Base-by-base conservation (phyloP, 768 basidiomycete genomes). In the Boletus vinaceobasis region DNA sequence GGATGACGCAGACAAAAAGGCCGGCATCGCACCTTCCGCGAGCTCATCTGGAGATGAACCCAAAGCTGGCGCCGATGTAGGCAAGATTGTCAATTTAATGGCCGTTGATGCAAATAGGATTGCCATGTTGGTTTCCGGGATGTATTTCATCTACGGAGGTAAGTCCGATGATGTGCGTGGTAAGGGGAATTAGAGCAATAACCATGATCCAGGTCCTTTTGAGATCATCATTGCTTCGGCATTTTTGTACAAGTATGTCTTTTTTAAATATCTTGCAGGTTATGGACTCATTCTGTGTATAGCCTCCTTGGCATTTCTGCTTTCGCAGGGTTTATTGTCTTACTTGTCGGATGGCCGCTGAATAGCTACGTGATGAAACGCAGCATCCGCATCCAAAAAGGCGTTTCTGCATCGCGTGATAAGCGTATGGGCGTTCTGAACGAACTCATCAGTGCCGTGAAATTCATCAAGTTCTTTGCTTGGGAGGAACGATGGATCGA, bases 11-110 rank as follows among this genome's bases (percentile, higher is more conserved):
- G 61, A 59, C 19, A 67, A 56, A 29, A 66, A 60, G 32, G 57
- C 60, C 8, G 66, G 64, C 17, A 5, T 50, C 26, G 15, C 48
- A 4, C 38, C 55, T 8, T 53, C 60, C 5, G 45, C 78, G 71
- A 64, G 69, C 47, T 33, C 64, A 15, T 54, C 61, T 40, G 65
- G 58, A 49, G 73, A 73, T 55, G 76, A 89, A 31, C 81, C 85
- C 1, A 86, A 82, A 60, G 80, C 86, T 1, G 88, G 90, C 15
- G 93, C 93, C 8, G 89, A 93, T 66, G 78, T 89, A 13, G 93
- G 93, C 13, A 93, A 94, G 68, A 90, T 95, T 49, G 90, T 94
- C 51, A 91, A 92, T 60, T 71, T 94, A 35, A 95, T 95, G 91
- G 84, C 88, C 14, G 84, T 82, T 7, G 90, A 92, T 65, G 84